Percentiles rank a stretch among this genome's conserved stretches.
These are phyloP conservation scores for Phytopythium cucurbitacearum DNA, from an alignment of 352 stramenopile genomes.

Conservation along the genomic window DNA sequence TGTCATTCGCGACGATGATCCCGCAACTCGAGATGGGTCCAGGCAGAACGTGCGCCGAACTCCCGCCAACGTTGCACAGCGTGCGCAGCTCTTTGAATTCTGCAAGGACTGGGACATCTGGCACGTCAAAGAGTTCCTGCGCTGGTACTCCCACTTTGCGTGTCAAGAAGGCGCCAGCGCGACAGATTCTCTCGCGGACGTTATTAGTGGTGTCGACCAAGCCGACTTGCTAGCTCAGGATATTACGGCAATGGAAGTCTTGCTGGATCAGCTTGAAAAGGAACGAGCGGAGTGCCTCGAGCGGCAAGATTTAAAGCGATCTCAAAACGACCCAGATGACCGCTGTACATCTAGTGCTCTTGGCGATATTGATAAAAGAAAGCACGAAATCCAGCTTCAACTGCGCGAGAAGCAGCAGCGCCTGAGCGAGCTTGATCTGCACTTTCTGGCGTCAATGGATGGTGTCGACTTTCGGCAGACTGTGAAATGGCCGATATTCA, in stretches of 20 bases:
- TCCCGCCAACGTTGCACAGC: slow-evolving; percentile 33
- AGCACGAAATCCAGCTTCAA: slow-evolving; percentile 12
- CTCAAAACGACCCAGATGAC: slow-evolving; percentile 4
- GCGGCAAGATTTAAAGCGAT: slow-evolving; percentile 2
- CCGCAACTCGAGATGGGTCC: not conserved
- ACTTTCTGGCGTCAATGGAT: slow-evolving; percentile 56
- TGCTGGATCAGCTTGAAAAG: slow-evolving; percentile 38
- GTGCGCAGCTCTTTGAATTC: slow-evolving; percentile 50
- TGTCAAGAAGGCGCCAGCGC: not conserved
- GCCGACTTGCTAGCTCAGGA: slow-evolving; percentile 32
- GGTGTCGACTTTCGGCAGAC: slow-evolving; percentile 40
- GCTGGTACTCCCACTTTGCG: slow-evolving; percentile 51
- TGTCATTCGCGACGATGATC: slow-evolving; percentile 26
- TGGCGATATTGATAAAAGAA: slow-evolving; percentile 23
- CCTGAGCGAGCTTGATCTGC: slow-evolving; percentile 35
- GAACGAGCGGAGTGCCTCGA: slow-evolving; percentile 21
- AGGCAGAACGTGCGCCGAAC: slow-evolving; percentile 20
- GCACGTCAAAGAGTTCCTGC: slow-evolving; percentile 43
- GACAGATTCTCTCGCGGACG: not conserved
- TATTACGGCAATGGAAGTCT: slow-evolving; percentile 21
- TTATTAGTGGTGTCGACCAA: slow-evolving; percentile 6
- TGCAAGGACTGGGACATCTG: slow-evolving; percentile 56
- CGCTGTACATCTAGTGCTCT: slow-evolving; percentile 2
- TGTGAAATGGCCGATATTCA: slow-evolving; percentile 52
- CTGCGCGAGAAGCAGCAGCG: slow-evolving; percentile 24